Evolutionary conservation across 139 green algal genomes (phyloP).

Genomic region (Volvox reticuliferus): DNA sequence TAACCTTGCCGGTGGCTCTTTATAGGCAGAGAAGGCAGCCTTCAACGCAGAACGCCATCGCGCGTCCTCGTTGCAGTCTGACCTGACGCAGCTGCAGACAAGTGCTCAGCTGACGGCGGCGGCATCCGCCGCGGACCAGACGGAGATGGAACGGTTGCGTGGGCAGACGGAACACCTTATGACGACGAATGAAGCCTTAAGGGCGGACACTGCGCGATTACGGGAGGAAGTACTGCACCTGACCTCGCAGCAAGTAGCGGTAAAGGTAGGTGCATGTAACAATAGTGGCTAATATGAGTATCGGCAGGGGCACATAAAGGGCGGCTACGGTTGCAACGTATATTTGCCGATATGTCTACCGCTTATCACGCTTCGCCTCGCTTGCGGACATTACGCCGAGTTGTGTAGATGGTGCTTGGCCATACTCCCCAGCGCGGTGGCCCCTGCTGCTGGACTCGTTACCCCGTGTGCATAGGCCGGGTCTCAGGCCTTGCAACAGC

Average conservation of each 20-base stretch:
- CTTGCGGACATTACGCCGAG: too few species aligned
- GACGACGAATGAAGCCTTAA: neutral
- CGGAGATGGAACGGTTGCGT: slow-evolving; percentile 52
- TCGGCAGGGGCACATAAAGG: too few species aligned
- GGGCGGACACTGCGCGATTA: slow-evolving; percentile 14
- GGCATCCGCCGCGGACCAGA: slow-evolving; percentile 11
- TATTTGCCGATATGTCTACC: too few species aligned
- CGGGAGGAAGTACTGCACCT: slow-evolving; percentile 47
- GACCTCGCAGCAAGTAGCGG: slow-evolving; percentile 15
- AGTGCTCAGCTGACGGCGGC: slow-evolving; percentile 32
- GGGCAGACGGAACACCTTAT: slow-evolving; percentile 25
- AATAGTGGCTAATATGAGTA: too few species aligned
- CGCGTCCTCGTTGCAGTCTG: slow-evolving; percentile 11
- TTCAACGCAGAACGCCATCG: neutral
- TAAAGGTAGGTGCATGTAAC: slow-evolving; percentile 3
- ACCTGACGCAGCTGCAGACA: slow-evolving; percentile 60
- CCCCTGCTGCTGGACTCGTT: neutral
- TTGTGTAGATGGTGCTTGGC: too few species aligned
- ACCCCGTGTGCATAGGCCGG: neutral
- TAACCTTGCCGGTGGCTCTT: too few species aligned
- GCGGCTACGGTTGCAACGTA: too few species aligned
- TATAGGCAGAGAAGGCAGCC: slow-evolving; percentile 51
- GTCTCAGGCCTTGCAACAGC: slow-evolving; percentile 18
- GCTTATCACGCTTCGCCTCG: too few species aligned
- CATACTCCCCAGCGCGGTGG: too few species aligned